Evolutionary conservation across 495 filamentous ascomycete species (phyloP).

Genomic region (Penicillium goetzii): DNA sequence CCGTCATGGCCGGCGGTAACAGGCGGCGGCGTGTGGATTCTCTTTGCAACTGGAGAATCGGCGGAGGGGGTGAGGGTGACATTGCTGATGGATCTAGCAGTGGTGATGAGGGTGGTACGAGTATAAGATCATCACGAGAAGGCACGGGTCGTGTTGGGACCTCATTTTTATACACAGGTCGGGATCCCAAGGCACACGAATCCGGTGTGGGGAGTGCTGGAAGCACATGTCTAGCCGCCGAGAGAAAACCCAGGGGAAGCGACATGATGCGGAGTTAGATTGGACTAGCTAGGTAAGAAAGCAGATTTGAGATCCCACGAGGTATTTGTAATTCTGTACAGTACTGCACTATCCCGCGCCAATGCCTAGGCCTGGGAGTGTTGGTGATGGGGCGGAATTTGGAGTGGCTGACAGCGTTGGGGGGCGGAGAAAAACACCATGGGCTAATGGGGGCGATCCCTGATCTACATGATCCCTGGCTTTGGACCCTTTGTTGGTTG

Average conservation of each 20-base stretch:
- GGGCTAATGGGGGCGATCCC: neutral
- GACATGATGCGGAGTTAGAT: neutral
- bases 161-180: neutral
- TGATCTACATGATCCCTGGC: neutral
- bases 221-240: neutral
- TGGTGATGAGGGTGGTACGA: neutral
- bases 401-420: neutral
- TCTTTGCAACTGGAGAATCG: neutral
- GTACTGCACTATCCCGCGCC: too few species aligned
- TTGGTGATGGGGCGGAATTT: neutral
- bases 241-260: neutral
- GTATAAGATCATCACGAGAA: too few species aligned
- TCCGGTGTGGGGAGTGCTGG: neutral
- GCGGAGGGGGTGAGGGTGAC: neutral
- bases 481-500: neutral
- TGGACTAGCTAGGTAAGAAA: neutral
- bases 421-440: neutral
- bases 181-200: neutral
- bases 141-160: too few species aligned
- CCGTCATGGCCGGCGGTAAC: neutral
- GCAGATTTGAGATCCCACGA: neutral
- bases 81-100: neutral
- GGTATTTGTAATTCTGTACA: neutral
- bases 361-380: neutral
- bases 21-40: neutral